Base-by-base conservation (phyloP, 139 green algal genomes). In the Chlamydomonas urium region DNA sequence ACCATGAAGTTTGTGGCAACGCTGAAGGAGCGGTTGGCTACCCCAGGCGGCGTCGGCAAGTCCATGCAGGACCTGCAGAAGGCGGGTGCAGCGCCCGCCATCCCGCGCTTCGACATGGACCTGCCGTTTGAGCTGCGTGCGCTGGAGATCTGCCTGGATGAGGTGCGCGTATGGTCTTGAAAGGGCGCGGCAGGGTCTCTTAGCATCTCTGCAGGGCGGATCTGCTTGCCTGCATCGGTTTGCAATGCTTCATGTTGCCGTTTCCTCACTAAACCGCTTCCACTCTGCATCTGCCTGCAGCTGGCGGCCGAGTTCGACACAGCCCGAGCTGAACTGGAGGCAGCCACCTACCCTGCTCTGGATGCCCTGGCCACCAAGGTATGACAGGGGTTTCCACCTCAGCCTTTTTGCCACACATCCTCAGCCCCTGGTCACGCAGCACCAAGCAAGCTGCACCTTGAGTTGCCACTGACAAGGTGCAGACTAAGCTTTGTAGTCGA, bases 341-440 rank as follows among this genome's bases (percentile, higher is more conserved):
- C 81, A 21, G 79, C 83, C 6, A 89, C 91, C 0, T 90, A 95
- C 73, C 91, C 91, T 2, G 90, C 90, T 0, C 75, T 98, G 42
- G 94, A 98, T 63, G 81, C 81, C 1, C 80, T 98, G 48, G 96
- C 90, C 3, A 81, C 78, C 21, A 88, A 91, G 79, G 88, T 87
- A 29, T 36, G 38, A 14, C 31, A 38, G 6, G 53, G 6, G 26
- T 31, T 14, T n/a, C n/a, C n/a, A n/a, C n/a, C n/a, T n/a, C n/a
- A n/a, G n/a, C n/a, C n/a, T n/a, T n/a, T n/a, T n/a, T n/a, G n/a
- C n/a, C n/a, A n/a, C n/a, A n/a, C n/a, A n/a, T n/a, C n/a, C n/a
- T n/a, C n/a, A n/a, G n/a, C n/a, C n/a, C n/a, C n/a, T n/a, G n/a
- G n/a, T n/a, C n/a, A n/a, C n/a, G n/a, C n/a, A n/a, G n/a, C n/a